Evolutionary conservation across 768 basidiomycete genomes (phyloP).

Genomic region (Lyophyllum semitale): DNA sequence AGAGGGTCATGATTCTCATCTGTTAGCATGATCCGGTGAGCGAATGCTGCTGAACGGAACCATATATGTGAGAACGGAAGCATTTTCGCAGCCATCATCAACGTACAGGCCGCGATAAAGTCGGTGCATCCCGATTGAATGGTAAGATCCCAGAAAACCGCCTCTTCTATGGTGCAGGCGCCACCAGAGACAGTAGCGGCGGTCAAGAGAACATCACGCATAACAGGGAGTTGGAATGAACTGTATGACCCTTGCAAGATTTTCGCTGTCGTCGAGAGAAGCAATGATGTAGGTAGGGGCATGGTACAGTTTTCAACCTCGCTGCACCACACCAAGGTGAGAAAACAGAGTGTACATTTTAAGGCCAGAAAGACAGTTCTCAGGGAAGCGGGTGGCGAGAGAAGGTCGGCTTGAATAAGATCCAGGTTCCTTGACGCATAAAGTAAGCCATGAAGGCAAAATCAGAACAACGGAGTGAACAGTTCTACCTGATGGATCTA

Average conservation of each 20-base stretch:
- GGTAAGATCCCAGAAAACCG: constrained; percentile 39
- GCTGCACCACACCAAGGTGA: constrained; percentile 36
- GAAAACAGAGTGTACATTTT: constrained; percentile 29
- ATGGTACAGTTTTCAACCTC: constrained; percentile 13
- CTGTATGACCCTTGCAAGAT: constrained; percentile 2
- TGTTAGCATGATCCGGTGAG: constrained; percentile 40
- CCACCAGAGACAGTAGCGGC: constrained; percentile 31
- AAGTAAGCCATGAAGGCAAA: neutral
- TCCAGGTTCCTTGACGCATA: neutral
- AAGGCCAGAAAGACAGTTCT: constrained; percentile 16
- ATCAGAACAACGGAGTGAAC: neutral
- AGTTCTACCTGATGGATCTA: constrained; percentile 9
- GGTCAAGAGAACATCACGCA: constrained; percentile 38
- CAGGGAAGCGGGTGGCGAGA: neutral
- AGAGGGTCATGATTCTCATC: constrained; percentile 32
- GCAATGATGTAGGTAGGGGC: constrained; percentile 5
- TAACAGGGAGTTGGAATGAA: constrained; percentile 5
- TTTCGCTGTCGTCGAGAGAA: constrained; percentile 10
- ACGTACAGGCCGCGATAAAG: constrained; percentile 41
- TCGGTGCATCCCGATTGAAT: constrained; percentile 26
- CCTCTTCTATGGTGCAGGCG: constrained; percentile 23
- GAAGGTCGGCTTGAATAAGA: neutral
- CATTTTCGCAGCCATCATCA: neutral
- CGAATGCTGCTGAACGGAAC: constrained; percentile 44
- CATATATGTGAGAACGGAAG: neutral